Evolutionary conservation across 108 stramenopile genomes (phyloP).

Genomic region (Craspedostauros australis): DNA sequence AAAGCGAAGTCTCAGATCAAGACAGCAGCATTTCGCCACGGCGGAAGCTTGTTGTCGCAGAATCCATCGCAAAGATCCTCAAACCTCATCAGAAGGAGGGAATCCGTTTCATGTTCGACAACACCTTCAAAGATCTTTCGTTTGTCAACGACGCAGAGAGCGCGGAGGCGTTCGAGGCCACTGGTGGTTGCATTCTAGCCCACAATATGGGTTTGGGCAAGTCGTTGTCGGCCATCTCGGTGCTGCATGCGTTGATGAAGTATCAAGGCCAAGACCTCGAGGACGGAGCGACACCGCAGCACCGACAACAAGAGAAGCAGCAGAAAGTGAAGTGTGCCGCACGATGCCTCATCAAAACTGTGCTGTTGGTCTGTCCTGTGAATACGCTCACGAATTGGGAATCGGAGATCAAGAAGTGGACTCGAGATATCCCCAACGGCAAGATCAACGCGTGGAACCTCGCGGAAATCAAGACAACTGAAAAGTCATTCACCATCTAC

Average conservation of each 20-base stretch:
- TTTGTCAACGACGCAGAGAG: too few species aligned
- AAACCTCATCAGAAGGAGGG: constrained; percentile 74
- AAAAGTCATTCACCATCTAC: constrained; percentile 15
- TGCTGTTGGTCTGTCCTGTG: constrained; percentile 58
- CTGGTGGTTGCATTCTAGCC: constrained; percentile 68
- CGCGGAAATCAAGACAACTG: constrained; percentile 1
- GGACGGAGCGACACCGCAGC: too few species aligned
- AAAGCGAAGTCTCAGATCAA: too few species aligned
- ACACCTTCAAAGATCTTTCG: constrained; percentile 46
- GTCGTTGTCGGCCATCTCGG: constrained; percentile 33
- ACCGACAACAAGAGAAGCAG: too few species aligned
- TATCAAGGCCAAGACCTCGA: too few species aligned
- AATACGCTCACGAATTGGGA: constrained; percentile 68
- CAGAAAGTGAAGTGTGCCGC: constrained; percentile 14
- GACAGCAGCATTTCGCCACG: neutral
- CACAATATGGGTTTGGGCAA: constrained; percentile 71
- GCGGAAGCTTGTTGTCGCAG: constrained; percentile 27
- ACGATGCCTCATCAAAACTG: constrained; percentile 28
- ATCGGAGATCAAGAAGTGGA: constrained; percentile 65
- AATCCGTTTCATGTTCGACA: constrained; percentile 60
- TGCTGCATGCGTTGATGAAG: constrained; percentile 54
- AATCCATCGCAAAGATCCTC: constrained; percentile 32
- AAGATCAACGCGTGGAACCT: constrained; percentile 26
- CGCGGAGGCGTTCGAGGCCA: neutral
- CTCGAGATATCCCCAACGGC: constrained; percentile 23